Evolutionary conservation across 1,139 yeast genomes (phyloP).

Genomic region (Candida anutae): DNA sequence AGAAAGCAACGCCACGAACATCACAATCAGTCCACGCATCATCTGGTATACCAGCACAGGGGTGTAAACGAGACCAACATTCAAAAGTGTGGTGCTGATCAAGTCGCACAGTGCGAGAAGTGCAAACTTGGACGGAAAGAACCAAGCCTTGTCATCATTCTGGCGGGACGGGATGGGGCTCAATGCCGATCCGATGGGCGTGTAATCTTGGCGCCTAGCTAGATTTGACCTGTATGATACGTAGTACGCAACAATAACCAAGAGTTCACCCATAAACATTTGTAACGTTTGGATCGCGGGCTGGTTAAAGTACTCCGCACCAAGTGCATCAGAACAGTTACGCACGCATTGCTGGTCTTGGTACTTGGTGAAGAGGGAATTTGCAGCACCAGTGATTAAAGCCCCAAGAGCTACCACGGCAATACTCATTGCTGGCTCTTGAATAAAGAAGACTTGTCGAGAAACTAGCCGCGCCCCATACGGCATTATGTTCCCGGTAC

Average conservation of each 20-base stretch:
- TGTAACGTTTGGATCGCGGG: constrained; percentile 77
- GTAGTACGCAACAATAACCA: constrained; percentile 42
- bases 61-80: constrained; percentile 63
- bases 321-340: constrained; percentile 42
- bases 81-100: constrained; percentile 66
- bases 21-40: constrained; percentile 73
- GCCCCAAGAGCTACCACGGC: constrained; percentile 38
- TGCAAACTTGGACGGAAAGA: constrained; percentile 17
- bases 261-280: constrained; percentile 71
- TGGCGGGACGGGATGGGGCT: constrained; percentile 10
- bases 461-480: no score
- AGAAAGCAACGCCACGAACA: constrained; percentile 70
- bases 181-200: constrained; percentile 7
- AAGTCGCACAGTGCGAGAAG: constrained; percentile 70
- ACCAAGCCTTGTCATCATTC: constrained; percentile 14
- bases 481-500: no score
- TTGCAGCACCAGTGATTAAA: constrained; percentile 62
- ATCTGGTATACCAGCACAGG: constrained; percentile 85
- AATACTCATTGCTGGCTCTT: constrained; percentile 2
- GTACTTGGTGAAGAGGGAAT: constrained; percentile 66
- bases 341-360: constrained; percentile 73
- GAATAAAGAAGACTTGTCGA: background rate
- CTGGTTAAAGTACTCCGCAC: constrained; percentile 50
- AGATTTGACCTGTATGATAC: constrained; percentile 16
- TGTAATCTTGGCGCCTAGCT: constrained; percentile 10